Evolutionary conservation across 306 rosid genomes (phyloP), one percentile per base, ranked within the genome.

Genomic region (Sicyos edulis): DNA sequence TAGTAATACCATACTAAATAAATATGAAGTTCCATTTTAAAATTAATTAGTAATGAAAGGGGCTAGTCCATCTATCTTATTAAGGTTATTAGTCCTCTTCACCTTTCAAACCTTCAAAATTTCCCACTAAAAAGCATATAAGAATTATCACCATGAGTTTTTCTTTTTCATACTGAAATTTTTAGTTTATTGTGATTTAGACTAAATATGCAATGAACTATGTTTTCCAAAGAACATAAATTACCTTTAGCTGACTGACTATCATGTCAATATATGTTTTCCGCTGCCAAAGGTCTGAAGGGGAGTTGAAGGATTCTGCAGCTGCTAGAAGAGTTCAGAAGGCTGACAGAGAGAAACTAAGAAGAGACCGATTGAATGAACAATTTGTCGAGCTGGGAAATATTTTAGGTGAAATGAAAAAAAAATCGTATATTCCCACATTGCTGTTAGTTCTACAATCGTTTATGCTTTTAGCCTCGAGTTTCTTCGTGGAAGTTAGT

Each of bases 331-430:
- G 83, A 84, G 64, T 81, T 29, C 98, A 88, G 78, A 92, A 92
- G 88, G 96, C 98, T 62, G 96, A 86, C 78, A 70, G 91, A 74
- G 98, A 92, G 85, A 92, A 89, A 82, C 54, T 88, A 53, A 90
- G 96, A 84, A 86, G 96, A 85, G 91, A 85, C 78, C 82, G 85
- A 63, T 84, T 88, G 70, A 89, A 92, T 65, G 96, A 86, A 81
- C 96, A 89, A 68, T 92, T 89, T 82, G 74, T 80, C 22, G 92
- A 86, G 60, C 81, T 92, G 77, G 91, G 96, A 50, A 85, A 65
- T 59, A 75, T 83, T 61, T 80, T 89, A 78, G 96, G 98, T 89
- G 78, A 64, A 67, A 17, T 58, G 1, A 22, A 59, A 58, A 56
- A 1, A 26, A 10, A 10, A 2, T 29, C 8, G 26, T 59, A 17